Evolutionary conservation across 371 early-diverging fungal species (phyloP), one percentile per base, ranked within the genome.

Genomic region (Coemansia sp.): DNA sequence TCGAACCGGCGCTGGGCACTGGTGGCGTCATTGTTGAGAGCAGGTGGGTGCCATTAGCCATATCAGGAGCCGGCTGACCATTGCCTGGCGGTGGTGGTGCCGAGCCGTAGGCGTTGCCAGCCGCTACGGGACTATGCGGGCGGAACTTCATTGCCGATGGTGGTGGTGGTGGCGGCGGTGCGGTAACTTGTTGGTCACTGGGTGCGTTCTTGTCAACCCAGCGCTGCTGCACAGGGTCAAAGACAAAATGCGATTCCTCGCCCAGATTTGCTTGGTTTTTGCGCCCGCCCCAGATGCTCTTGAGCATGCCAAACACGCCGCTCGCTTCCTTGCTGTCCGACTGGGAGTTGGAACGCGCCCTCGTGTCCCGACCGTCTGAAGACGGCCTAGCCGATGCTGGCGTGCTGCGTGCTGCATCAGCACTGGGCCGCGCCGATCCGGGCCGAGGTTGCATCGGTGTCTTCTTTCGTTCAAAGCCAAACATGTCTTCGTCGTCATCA

Each of bases 201-300:
- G 77, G 62, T 0, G 74, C 79, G 38, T 77, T 81, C 65, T 62
- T 81, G 68, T 80, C 77, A 4, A 77, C 76, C 80, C 80, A 79
- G 31, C 73, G 67, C 59, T 70, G 59, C 55, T 82, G 82, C 35
- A 82, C 84, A 13, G 85, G 85, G 50, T 90, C 90, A 70, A 82
- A 90, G 60, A 87, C 86, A 63, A 90, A 90, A 10, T 80, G 59
- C 42, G 76, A 86, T 62, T 85, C 79, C 67, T 88, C 87, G 40
- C 89, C 89, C 40, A 90, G 70, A 55, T 90, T 87, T 11, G 90
- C 90, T 65, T 72, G 71, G 59, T 67, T 68, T 50, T 71, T 66
- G 65, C 66, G 65, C 0, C 67, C 60, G 38, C 79, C 77, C 65
- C 77, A 77, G 10, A 79, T 43, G 51, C 64, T 70, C 58, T 78